These are phyloP conservation scores for Penicillium sp. DNA, from an alignment of 2,329 filamentous ascomycete genomes.

Conservation along the genomic window DNA sequence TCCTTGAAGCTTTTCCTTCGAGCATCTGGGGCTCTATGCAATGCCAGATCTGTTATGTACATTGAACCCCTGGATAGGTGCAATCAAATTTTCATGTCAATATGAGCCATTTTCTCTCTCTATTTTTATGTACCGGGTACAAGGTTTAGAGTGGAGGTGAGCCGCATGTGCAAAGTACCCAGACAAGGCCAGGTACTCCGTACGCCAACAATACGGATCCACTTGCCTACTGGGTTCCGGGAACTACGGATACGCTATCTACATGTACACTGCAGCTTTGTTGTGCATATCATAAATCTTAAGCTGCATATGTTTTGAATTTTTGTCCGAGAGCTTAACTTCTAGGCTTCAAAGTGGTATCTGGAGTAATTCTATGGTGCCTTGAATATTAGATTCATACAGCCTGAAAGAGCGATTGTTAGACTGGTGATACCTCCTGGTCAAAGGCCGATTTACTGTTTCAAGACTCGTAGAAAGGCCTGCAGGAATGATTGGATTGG, in stretches of 20 bases:
- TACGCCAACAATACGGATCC: conserved; percentile 15
- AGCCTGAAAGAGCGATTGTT: not conserved
- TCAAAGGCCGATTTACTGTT: not conserved
- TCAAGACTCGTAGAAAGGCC: not conserved
- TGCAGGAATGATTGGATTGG: not conserved
- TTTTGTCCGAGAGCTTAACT: not conserved
- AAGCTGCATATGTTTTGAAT: not conserved
- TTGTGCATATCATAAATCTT: not conserved
- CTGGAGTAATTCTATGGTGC: not conserved
- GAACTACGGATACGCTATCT: not conserved
- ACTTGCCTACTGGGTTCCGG: conserved; percentile 8
- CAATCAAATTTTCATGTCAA: not conserved
- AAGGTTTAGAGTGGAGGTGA: conserved; percentile 13
- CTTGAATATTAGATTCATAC: not conserved
- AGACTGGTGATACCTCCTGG: not conserved
- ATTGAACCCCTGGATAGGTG: not conserved
- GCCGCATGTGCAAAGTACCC: conserved; percentile 23
- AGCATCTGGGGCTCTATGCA: not conserved
- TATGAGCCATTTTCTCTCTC: conserved; percentile 23
- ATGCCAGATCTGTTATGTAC: not conserved
- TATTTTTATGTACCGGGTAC: conserved; percentile 21
- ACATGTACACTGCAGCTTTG: not conserved
- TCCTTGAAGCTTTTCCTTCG: not conserved
- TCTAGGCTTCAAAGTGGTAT: not conserved
- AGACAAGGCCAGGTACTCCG: conserved; percentile 10